Conservation (phyloP, 306 rosid species). For the Astragalus membranaceus region DNA sequence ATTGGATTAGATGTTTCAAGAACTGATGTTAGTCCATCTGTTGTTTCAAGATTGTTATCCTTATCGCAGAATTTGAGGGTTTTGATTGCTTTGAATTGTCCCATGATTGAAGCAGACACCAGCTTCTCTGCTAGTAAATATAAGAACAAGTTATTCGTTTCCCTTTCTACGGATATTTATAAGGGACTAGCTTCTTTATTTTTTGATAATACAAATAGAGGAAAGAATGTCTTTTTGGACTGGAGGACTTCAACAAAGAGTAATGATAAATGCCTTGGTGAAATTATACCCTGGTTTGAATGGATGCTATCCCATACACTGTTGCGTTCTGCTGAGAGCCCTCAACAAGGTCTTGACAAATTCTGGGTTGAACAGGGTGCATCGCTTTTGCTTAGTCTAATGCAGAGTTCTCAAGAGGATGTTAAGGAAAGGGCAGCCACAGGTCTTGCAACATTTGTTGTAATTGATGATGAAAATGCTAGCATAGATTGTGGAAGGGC, state of each 20-base stretch:
- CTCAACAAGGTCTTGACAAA: conserved; percentile 79
- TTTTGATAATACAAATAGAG: conserved; percentile 56
- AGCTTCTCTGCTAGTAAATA: conserved; percentile 56
- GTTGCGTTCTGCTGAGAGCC: conserved; percentile 92
- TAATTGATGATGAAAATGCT: conserved; percentile 95
- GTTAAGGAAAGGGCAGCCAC: conserved; percentile 99
- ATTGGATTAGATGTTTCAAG: conserved; percentile 88
- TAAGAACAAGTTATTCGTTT: conserved; percentile 70
- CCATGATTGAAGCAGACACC: conserved; percentile 69
- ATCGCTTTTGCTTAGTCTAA: conserved; percentile 82
- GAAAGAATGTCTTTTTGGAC: conserved; percentile 74
- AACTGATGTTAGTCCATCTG: conserved; percentile 78
- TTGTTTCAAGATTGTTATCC: conserved; percentile 69
- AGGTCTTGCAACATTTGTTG: conserved; percentile 98
- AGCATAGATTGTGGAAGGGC: conserved; percentile 92
- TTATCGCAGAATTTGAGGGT: conserved; percentile 68
- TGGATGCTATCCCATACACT: conserved; percentile 98
- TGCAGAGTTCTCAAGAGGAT: conserved; percentile 96
- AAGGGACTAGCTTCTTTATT: conserved; percentile 73
- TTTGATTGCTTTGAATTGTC: conserved; percentile 89
- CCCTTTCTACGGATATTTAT: conserved; percentile 73
- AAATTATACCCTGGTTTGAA: conserved; percentile 92
- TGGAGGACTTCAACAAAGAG: conserved; percentile 62
- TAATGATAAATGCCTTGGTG: conserved; percentile 61
- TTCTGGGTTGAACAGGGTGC: conserved; percentile 99